Base-by-base conservation (phyloP, 495 filamentous ascomycete species). In the Xylaria nigripes region DNA sequence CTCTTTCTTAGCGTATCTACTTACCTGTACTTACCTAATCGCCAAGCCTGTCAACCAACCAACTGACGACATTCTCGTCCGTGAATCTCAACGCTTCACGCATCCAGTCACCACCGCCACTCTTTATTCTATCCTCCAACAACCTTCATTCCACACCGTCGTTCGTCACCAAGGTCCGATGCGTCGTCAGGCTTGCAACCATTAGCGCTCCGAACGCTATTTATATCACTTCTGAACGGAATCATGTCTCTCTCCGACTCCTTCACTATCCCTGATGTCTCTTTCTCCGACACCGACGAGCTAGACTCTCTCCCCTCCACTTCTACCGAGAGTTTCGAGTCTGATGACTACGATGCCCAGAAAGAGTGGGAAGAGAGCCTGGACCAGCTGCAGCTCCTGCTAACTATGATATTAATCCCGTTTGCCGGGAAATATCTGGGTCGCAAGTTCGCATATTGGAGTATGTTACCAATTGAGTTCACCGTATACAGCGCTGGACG, bases 361-460 rank as follows among this genome's bases (percentile, higher is more conserved):
- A 79, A 76, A 18, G 91, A 98, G 68, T 98, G 93, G 93, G 84
- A 88, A 58, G 89, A 90, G 62, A 90, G 85, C 60, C 70, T 98
- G 58, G 87, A 95, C 72, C 93, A 98, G 70, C 70, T 97, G 44
- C 89, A 98, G 76, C 73, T 98, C 46, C 74, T 98, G 42, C 66
- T 96, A 65, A 92, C 85, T 7, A 94, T 98, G 89, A 87, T 97
- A 16, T 64, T 96, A 60, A 85, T 97, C 34, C 93, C 93, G 16
- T 95, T 92, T 66, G 71, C 89, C 48, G 93, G 93, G 19, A 97
- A 96, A 68, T 96, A 89, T 69, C 75, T 96, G 61, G 93, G 93
- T 36, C 77, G 93, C 68, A 89, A 84, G 71, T 94, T 89, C 74
- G 93, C 93, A 48, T 97, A 96, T 70, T 96, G 90, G 90, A 86